Conservation (phyloP, 495 filamentous ascomycete genomes). For the Trichoderma asperelloides region DNA sequence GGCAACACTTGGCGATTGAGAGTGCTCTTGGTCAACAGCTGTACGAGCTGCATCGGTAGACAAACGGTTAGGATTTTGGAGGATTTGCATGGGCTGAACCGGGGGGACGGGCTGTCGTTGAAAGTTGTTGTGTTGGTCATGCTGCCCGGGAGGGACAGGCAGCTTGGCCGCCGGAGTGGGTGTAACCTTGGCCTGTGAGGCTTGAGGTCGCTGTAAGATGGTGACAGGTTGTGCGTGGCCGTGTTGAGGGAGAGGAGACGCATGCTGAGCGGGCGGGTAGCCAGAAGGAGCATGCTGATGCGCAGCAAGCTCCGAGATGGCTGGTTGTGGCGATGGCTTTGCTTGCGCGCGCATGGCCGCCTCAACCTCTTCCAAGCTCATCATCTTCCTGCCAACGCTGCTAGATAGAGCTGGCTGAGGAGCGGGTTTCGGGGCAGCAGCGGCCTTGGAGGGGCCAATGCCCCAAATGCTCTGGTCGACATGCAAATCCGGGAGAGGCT, state of each 20-base stretch:
- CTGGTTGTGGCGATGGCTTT: constrained; percentile 36
- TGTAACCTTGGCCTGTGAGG: constrained; percentile 26
- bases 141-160: constrained; percentile 24
- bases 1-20: constrained; percentile 30
- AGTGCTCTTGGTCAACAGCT: constrained; percentile 23
- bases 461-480: constrained; percentile 93
- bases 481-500: constrained; percentile 69
- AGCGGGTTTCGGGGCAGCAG: constrained; percentile 24
- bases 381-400: constrained; percentile 60
- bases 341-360: constrained; percentile 74
- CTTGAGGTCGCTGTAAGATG: constrained; percentile 37
- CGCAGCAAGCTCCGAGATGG: constrained; percentile 20
- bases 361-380: constrained; percentile 96
- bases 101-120: constrained; percentile 40
- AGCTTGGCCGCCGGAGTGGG: constrained; percentile 21
- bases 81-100: constrained; percentile 47
- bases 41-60: constrained; percentile 29
- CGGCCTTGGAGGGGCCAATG: constrained; percentile 51
- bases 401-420: constrained; percentile 19
- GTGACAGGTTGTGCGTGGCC: constrained; percentile 34
- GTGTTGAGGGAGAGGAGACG: constrained; percentile 16
- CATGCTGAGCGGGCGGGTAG: constrained; percentile 21
- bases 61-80: constrained; percentile 40
- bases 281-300: constrained; percentile 20
- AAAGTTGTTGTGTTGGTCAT: constrained; percentile 8